A percentile compares a stretch with the other conserved stretches of the same genome.
These are phyloP conservation scores for Rhodotorula sp. DNA, from an alignment of 1,284 basidiomycete species.

Conservation along the genomic window DNA sequence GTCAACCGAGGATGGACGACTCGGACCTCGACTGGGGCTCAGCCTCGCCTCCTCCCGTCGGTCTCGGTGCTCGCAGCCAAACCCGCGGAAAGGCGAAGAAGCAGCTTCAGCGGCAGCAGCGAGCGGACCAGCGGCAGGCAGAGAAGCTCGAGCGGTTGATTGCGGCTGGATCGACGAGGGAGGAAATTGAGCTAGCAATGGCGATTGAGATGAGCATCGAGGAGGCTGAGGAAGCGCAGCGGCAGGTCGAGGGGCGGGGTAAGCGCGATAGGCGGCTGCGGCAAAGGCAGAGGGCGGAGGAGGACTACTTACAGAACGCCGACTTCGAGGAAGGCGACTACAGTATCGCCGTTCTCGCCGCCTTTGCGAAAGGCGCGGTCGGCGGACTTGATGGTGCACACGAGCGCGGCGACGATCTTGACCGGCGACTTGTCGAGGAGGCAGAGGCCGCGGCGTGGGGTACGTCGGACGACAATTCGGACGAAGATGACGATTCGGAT, in stretches of 20 bases:
- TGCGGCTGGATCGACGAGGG: constrained; percentile 7
- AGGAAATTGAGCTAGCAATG: constrained; percentile 21
- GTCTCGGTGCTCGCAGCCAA: neutral
- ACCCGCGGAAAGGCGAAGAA: constrained; percentile 15
- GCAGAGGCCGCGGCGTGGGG: constrained; percentile 35
- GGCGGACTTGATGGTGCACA: constrained; percentile 14
- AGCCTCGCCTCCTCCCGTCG: constrained; percentile 9
- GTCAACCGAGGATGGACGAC: constrained; percentile 25
- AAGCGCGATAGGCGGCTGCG: neutral
- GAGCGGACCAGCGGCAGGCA: constrained; percentile 25
- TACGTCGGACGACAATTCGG: constrained; percentile 14
- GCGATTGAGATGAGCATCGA: constrained; percentile 15
- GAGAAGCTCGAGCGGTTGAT: constrained; percentile 35
- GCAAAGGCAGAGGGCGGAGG: neutral
- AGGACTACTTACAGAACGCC: constrained; percentile 32
- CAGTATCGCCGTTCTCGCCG: constrained; percentile 11
- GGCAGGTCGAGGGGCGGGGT: neutral
- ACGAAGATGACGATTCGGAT: neutral
- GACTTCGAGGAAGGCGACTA: constrained; percentile 13
- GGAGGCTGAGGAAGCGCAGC: constrained; percentile 5
- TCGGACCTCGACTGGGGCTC: constrained; percentile 40
- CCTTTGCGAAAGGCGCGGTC: constrained; percentile 20
- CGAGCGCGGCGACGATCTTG: constrained; percentile 20
- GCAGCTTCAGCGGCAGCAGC: constrained; percentile 10
- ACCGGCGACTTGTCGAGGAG: constrained; percentile 8